phyloP scores from a whole-genome alignment of 2,329 filamentous ascomycete species.

The Epichloe scottii region DNA sequence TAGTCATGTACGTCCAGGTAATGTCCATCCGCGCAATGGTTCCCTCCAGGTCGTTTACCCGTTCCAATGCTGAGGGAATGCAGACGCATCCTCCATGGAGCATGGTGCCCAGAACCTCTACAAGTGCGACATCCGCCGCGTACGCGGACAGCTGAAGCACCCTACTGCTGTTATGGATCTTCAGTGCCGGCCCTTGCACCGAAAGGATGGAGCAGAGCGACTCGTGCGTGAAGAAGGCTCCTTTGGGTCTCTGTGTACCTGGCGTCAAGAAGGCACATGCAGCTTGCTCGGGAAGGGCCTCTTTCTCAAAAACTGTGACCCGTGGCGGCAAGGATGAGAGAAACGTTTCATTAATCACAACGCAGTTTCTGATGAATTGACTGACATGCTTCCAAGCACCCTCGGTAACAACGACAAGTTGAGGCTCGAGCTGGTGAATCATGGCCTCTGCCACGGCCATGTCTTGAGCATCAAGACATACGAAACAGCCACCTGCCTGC shows the following conservation, averaged over 20 bases:
- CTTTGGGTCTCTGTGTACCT: constrained; percentile 37
- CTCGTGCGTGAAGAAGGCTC: constrained; percentile 49
- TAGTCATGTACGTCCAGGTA: constrained; percentile 44
- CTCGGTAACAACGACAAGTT: constrained; percentile 32
- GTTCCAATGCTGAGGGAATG: constrained; percentile 37
- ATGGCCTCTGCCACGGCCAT: constrained; percentile 28
- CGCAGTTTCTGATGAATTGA: constrained; percentile 26
- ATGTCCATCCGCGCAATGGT: constrained; percentile 37
- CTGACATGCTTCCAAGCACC: constrained; percentile 26
- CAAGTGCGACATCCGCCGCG: constrained; percentile 38
- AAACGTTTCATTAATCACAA: constrained; percentile 29
- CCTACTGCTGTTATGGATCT: constrained; percentile 37
- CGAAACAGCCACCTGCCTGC: constrained; percentile 42
- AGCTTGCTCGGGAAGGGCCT: constrained; percentile 30
- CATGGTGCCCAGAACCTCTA: constrained; percentile 40
- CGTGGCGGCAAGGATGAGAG: constrained; percentile 23
- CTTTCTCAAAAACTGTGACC: constrained; percentile 16
- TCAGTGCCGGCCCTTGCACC: constrained; percentile 36
- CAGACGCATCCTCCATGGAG: constrained; percentile 47
- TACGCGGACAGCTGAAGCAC: constrained; percentile 43
- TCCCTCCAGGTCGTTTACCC: constrained; percentile 35
- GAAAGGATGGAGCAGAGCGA: constrained; percentile 42
- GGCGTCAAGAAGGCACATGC: constrained; percentile 52
- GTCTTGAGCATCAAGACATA: constrained; percentile 35
- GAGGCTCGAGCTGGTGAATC: constrained; percentile 30